Evolutionary conservation across 225 moss, liverwort and hornwort genomes (phyloP).

Genomic region (Straminergon stramineum): DNA sequence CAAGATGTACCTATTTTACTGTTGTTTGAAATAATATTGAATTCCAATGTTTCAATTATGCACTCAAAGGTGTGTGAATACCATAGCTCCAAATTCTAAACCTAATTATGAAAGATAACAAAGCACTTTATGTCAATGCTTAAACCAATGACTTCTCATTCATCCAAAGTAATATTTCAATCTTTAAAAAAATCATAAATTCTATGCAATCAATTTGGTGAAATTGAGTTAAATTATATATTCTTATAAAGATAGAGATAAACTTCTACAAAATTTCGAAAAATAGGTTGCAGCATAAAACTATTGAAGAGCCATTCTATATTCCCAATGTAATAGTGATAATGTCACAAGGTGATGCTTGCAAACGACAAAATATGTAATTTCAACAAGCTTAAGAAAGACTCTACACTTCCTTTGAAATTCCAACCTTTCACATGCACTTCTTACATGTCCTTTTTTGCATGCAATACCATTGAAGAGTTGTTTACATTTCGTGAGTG

Average conservation of each 20-base stretch:
- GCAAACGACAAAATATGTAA: neutral
- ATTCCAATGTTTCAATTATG: neutral
- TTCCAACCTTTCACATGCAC: neutral
- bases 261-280: neutral
- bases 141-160: neutral
- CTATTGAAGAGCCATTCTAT: neutral
- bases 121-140: neutral
- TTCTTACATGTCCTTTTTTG: neutral
- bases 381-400: neutral
- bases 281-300: neutral
- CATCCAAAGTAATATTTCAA: neutral
- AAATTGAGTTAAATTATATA: neutral
- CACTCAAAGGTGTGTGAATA: neutral
- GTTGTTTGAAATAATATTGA: neutral
- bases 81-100: neutral
- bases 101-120: neutral
- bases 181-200: neutral
- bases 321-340: too few relatives aligned
- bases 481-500: rapidly evolving
- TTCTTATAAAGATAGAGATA: neutral
- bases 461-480: neutral
- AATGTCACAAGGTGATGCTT: neutral
- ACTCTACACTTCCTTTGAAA: neutral
- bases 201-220: neutral
- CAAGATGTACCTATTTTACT: neutral